Percentiles rank a stretch among this genome's conserved stretches.
Conservation (phyloP, 352 stramenopile species). For the Globisporangium camurandrum region DNA sequence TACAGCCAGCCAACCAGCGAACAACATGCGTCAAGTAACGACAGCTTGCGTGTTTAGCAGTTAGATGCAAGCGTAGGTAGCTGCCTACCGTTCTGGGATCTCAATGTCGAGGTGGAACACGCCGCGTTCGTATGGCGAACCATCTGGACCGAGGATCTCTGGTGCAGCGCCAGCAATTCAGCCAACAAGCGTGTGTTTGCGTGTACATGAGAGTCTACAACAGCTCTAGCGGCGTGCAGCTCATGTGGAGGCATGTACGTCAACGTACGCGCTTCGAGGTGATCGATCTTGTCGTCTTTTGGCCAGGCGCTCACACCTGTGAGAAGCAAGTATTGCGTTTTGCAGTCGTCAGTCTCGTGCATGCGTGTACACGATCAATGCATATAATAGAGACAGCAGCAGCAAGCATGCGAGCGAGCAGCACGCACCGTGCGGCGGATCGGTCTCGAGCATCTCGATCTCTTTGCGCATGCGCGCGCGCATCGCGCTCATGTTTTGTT, state of each 20-base stretch:
- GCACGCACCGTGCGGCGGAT: conserved; percentile 55
- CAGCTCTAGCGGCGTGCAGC: not conserved
- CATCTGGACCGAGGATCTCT: conserved; percentile 80
- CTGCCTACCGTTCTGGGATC: conserved; percentile 46
- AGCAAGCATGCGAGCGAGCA: not conserved
- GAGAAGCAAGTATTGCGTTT: not conserved
- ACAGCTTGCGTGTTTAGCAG: too few relatives aligned
- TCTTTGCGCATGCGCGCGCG: conserved; percentile 75
- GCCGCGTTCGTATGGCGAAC: conserved; percentile 73
- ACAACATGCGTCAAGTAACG: too few relatives aligned
- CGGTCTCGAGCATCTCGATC: conserved; percentile 75
- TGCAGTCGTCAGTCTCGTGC: not conserved
- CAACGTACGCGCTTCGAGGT: conserved; percentile 65
- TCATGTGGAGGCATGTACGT: not conserved
- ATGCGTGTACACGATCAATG: not conserved
- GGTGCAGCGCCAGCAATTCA: too few relatives aligned
- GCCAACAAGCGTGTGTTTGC: conserved; percentile 1
- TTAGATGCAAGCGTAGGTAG: not conserved
- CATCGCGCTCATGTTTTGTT: conserved; percentile 77
- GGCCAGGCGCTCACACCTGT: conserved; percentile 69
- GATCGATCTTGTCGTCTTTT: conserved; percentile 64
- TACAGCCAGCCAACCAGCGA: too few relatives aligned
- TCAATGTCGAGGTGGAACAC: conserved; percentile 70
- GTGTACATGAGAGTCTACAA: not conserved
- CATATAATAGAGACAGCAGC: not conserved